Evolutionary conservation across 306 rosid genomes (phyloP), one percentile per base, ranked within the genome.

Genomic region (Acacia confusa): DNA sequence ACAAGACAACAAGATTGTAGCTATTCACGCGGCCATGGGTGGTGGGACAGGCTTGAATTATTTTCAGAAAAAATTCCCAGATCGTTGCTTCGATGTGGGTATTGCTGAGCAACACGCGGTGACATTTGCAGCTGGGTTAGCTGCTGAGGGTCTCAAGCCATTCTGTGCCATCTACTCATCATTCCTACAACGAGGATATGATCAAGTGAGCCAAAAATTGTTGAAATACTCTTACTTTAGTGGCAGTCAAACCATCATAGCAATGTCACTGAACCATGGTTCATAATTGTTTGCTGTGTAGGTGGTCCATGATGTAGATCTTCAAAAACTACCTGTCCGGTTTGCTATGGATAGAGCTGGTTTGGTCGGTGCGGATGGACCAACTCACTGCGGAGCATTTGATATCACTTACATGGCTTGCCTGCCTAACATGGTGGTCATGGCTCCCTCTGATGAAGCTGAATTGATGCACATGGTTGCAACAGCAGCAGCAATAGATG

Each of bases 1-100:
- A 86, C 41, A 50, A 25, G 97, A 93, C 73, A 86, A 86, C 16
- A 91, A 88, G 79, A 85, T 93, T 8, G 92, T 93, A 38, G 95
- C 89, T 55, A 91, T 93, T 74, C 96, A 93, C 10, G 96, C 97
- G 50, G 96, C 97, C 80, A 93, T 93, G 97, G 94, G 94, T 20
- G 91, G 93, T 9, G 94, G 96, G 36, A 93, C 97, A 14, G 96
- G 96, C 75, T 88, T 93, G 60, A 88, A 93, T 67, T 90, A 89
- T 78, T 93, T 93, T 90, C 97, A 91, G 71, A 91, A 91, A 78
- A 86, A 50, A 81, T 93, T 91, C 44, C 94, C 97, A 4, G 87
- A 89, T 3, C 92, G 94, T 69, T 91, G 96, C 84, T 91, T 93
- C 47, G 97, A 91, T 27, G 92, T 90, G 24, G 96, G 97, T 79